Evolutionary conservation across 345 rosid species (phyloP).

Genomic region (Combretum micranthum): DNA sequence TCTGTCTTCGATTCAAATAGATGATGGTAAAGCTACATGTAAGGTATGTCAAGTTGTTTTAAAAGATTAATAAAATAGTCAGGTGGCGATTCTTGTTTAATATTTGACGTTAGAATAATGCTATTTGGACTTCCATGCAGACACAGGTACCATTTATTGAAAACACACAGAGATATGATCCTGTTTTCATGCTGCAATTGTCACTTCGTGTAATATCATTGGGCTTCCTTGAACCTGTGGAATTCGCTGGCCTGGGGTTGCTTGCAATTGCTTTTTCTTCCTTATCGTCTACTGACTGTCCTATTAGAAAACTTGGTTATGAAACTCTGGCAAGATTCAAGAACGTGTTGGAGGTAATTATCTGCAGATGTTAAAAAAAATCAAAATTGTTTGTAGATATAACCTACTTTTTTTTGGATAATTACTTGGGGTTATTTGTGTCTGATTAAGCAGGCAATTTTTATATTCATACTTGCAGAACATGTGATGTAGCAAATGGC

Average conservation of each 20-base stretch:
- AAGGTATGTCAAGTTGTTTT: conserved; percentile 14
- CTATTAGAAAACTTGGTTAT: conserved; percentile 78
- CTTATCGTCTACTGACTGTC: conserved; percentile 76
- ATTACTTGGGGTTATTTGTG: background rate
- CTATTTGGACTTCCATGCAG: conserved; percentile 26
- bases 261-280: conserved; percentile 79
- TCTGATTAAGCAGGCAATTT: too few relatives aligned
- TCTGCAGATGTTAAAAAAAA: too few relatives aligned
- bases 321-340: conserved; percentile 58
- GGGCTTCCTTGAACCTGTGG: conserved; percentile 69
- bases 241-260: conserved; percentile 82
- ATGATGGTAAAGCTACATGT: conserved; percentile 5
- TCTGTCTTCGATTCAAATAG: conserved; percentile 12
- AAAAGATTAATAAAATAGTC: too few relatives aligned
- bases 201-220: conserved; percentile 49
- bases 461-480: too few relatives aligned
- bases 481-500: too few relatives aligned
- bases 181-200: conserved; percentile 68
- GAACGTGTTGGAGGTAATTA: conserved; percentile 64
- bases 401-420: background rate
- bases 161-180: conserved; percentile 53
- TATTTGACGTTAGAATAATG: background rate
- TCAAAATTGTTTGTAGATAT: conserved; percentile 14
- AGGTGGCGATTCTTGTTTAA: background rate
- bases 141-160: conserved; percentile 20